Conservation (phyloP, 2,329 filamentous ascomycete species). For the Epichloe aotearoae region DNA sequence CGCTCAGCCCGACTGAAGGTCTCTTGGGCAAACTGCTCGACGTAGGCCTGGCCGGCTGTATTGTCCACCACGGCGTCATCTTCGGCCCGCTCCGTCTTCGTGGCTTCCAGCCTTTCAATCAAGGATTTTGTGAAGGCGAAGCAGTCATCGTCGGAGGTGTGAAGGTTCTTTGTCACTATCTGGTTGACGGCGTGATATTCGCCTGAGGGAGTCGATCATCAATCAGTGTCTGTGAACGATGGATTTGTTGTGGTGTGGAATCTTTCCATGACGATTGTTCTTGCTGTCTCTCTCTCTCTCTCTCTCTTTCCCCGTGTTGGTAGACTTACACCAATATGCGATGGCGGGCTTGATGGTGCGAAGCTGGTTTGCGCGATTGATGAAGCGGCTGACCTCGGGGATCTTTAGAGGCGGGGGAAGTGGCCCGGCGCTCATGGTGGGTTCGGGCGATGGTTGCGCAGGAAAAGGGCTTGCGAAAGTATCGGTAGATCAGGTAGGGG, state of each 20-base stretch:
- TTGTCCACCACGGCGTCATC: conserved; percentile 84
- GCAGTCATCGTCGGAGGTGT: conserved; percentile 65
- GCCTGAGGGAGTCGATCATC: conserved; percentile 33
- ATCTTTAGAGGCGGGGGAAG: conserved; percentile 46
- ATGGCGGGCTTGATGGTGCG: conserved; percentile 76
- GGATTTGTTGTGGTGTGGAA: not conserved
- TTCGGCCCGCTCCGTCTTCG: conserved; percentile 47
- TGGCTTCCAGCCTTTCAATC: conserved; percentile 76
- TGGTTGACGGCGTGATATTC: conserved; percentile 90
- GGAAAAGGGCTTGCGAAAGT: not conserved
- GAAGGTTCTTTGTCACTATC: conserved; percentile 69
- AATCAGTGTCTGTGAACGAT: not conserved
- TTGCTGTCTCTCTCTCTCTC: not conserved
- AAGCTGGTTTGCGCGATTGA: conserved; percentile 71
- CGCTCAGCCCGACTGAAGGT: conserved; percentile 76
- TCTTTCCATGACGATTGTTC: too few species aligned
- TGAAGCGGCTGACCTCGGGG: conserved; percentile 73
- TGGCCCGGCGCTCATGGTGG: conserved; percentile 47
- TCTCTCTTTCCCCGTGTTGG: not conserved
- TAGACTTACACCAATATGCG: conserved; percentile 78
- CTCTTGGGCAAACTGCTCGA: conserved; percentile 86
- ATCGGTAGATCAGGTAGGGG: not conserved
- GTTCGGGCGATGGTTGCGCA: not conserved
- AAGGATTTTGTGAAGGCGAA: conserved; percentile 67
- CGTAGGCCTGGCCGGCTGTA: conserved; percentile 73